Percentiles rank a stretch among this genome's conserved stretches.
Conservation (phyloP, 2,329 filamentous ascomycete species). For the Aspergillus persii region DNA sequence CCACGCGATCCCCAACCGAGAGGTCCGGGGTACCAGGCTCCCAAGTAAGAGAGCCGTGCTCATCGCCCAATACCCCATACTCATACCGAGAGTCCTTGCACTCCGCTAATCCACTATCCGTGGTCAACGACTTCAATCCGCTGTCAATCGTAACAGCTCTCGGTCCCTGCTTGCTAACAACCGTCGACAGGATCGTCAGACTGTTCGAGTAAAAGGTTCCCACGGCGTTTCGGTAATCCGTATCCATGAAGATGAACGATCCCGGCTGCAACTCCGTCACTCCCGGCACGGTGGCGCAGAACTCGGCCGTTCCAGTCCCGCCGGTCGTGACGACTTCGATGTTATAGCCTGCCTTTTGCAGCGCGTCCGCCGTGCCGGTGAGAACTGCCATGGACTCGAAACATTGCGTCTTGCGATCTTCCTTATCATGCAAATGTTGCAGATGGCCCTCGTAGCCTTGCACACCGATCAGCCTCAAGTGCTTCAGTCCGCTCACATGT, state of each 20-base stretch:
- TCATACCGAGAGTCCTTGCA: conserved; percentile 45
- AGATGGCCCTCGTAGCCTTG: conserved; percentile 56
- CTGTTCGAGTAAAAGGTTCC: conserved; percentile 51
- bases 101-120: conserved; percentile 52
- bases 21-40: conserved; percentile 40
- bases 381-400: conserved; percentile 48
- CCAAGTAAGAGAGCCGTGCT: conserved; percentile 51
- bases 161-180: conserved; percentile 48
- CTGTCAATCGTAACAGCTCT: conserved; percentile 49
- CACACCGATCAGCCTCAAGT: conserved; percentile 49
- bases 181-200: conserved; percentile 49
- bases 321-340: conserved; percentile 54
- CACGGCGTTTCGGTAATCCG: conserved; percentile 55
- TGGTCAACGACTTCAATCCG: conserved; percentile 52
- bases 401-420: conserved; percentile 44
- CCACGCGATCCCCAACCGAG: conserved; percentile 47
- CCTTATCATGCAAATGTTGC: conserved; percentile 49
- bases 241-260: conserved; percentile 58
- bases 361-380: conserved; percentile 42
- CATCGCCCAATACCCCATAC: conserved; percentile 49
- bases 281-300: conserved; percentile 51
- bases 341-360: conserved; percentile 43
- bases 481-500: conserved; percentile 36
- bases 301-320: conserved; percentile 54
- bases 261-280: conserved; percentile 57